Evolutionary conservation across 179 eudicot species (phyloP).

Genomic region (Pouteria campechiana): DNA sequence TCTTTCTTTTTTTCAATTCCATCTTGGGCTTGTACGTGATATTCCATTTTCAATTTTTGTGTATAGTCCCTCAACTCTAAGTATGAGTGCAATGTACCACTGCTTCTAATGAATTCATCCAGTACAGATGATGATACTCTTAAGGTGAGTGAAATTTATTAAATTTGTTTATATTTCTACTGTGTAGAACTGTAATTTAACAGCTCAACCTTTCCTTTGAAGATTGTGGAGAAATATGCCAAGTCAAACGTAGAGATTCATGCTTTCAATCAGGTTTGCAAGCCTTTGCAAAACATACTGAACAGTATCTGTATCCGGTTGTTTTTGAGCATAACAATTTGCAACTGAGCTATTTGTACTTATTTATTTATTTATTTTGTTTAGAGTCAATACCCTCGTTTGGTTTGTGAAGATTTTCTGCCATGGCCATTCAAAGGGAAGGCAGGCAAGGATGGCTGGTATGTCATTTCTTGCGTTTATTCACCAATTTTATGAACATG

Average conservation of each 20-base stretch:
- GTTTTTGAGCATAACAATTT: no score
- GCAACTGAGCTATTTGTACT: no score
- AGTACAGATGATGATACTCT: slow-evolving; percentile 95
- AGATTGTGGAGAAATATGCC: slow-evolving; percentile 85
- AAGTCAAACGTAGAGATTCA: slow-evolving; percentile 70
- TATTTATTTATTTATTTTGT: no score
- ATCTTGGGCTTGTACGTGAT: no score
- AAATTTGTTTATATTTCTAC: not conserved
- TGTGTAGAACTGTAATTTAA: no score
- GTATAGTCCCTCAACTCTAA: slow-evolving; percentile 56
- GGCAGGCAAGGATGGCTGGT: slow-evolving; percentile 94
- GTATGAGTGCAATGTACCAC: slow-evolving; percentile 90
- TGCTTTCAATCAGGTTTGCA: slow-evolving; percentile 87
- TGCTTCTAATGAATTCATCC: slow-evolving; percentile 95
- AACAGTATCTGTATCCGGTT: not conserved
- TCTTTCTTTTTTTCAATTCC: not conserved
- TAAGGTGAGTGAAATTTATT: slow-evolving; percentile 44
- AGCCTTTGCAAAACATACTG: no score
- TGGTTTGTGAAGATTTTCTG: slow-evolving; percentile 73
- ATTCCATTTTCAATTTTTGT: no score
- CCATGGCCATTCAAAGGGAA: slow-evolving; percentile 86
- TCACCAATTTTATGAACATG: no score
- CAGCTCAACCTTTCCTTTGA: slow-evolving; percentile 12
- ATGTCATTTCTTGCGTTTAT: slow-evolving; percentile 5
- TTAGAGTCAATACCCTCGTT: slow-evolving; percentile 97